A percentile compares a stretch with the other conserved stretches of the same genome.
These are phyloP conservation scores for Globisporangium spiculum DNA, from an alignment of 352 stramenopile species.

Conservation along the genomic window DNA sequence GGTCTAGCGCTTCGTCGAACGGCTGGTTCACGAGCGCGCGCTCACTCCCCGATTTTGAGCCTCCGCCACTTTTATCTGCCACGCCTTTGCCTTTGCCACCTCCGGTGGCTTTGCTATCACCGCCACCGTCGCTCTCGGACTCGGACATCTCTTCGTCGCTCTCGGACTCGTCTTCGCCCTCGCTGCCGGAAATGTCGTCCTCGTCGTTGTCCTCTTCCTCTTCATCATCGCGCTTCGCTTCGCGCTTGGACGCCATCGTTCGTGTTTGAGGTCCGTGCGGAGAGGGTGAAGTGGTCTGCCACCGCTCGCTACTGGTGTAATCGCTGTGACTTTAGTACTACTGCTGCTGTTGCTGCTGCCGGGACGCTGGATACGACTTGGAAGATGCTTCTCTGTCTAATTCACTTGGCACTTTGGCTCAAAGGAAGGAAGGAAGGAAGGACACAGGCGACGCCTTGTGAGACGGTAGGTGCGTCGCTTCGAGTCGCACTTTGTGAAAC, in stretches of 20 bases:
- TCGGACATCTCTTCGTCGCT: constrained; percentile 76
- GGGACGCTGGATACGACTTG: neutral
- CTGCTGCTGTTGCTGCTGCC: neutral
- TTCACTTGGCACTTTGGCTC: neutral
- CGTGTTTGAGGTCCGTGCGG: neutral
- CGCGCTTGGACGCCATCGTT: constrained; percentile 39
- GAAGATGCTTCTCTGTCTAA: neutral
- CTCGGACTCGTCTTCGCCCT: constrained; percentile 36
- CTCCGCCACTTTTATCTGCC: constrained; percentile 4
- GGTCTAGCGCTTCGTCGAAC: constrained; percentile 85
- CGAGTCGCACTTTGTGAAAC: constrained; percentile 2
- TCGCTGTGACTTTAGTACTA: too few relatives aligned
- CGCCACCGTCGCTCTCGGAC: constrained; percentile 50
- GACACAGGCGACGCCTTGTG: constrained; percentile 1
- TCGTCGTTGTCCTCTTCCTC: constrained; percentile 47
- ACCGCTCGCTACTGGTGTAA: neutral
- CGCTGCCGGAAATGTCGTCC: constrained; percentile 51
- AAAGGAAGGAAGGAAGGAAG: neutral
- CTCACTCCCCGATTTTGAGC: constrained; percentile 35
- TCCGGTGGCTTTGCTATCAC: constrained; percentile 31
- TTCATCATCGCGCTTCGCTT: constrained; percentile 46
- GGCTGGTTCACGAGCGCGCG: constrained; percentile 72
- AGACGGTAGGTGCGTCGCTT: constrained; percentile 3
- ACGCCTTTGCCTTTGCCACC: constrained; percentile 18
- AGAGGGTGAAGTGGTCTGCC: neutral